Conservation (phyloP, 2,329 filamentous ascomycete species). For the Biscogniauxia sp. region DNA sequence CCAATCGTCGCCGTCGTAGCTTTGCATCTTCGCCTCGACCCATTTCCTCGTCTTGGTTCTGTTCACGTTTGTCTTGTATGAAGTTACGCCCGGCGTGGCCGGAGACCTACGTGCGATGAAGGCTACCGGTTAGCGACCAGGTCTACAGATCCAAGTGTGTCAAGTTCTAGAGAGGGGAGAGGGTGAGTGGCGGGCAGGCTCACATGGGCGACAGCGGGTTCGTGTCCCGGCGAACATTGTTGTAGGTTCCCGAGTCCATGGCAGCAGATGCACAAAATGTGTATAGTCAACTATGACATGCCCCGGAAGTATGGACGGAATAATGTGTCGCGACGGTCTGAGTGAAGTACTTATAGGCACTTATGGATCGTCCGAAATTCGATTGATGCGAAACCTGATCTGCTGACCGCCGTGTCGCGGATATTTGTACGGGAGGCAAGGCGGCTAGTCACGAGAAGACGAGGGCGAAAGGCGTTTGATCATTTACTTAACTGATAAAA, state of each 20-base stretch:
- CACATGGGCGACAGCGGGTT: slow-evolving; percentile 14
- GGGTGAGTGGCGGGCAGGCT: slow-evolving; percentile 1
- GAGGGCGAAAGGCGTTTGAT: neutral
- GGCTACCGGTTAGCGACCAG: neutral
- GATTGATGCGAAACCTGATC: neutral
- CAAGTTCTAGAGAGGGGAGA: too few relatives aligned
- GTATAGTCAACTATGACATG: slow-evolving; percentile 2
- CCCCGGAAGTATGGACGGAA: neutral
- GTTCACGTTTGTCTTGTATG: slow-evolving; percentile 82
- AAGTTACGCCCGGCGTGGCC: slow-evolving; percentile 14
- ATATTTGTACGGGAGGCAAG: neutral
- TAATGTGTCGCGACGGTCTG: too few relatives aligned
- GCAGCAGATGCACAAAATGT: slow-evolving; percentile 1
- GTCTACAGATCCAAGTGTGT: neutral
- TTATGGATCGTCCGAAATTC: neutral
- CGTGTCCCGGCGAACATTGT: slow-evolving; percentile 16
- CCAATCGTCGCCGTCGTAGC: slow-evolving; percentile 94
- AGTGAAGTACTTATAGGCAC: neutral
- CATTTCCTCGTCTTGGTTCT: slow-evolving; percentile 91
- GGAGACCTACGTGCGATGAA: slow-evolving; percentile 17
- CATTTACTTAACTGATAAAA: neutral
- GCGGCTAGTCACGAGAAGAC: neutral
- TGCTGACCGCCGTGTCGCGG: neutral
- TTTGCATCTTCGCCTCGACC: slow-evolving; percentile 82
- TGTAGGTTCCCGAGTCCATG: slow-evolving; percentile 24